A percentile compares a stretch with the other conserved stretches of the same genome.
phyloP scores from a whole-genome alignment of 208 protist genomes.

The Wallacemonas sp. region DNA sequence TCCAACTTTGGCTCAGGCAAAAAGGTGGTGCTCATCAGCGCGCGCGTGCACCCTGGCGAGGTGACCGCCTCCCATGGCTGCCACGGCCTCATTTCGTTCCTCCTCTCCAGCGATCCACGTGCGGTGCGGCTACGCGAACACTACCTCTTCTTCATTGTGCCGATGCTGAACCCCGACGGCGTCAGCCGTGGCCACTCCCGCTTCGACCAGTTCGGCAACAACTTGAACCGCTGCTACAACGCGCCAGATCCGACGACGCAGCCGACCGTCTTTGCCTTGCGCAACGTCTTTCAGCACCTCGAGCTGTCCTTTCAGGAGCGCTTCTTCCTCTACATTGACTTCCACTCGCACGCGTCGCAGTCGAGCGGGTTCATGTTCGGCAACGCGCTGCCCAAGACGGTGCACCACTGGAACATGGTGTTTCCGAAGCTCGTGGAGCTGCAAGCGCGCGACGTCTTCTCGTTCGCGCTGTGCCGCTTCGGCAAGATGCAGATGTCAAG shows the following conservation, averaged over 20 bases:
- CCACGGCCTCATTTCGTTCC: constrained; percentile 90
- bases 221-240: constrained; percentile 95
- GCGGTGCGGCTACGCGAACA: constrained; percentile 76
- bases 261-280: constrained; percentile 84
- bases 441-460: constrained; percentile 71
- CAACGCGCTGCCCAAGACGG: constrained; percentile 71
- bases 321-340: constrained; percentile 92
- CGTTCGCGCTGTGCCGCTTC: constrained; percentile 79
- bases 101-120: constrained; percentile 63
- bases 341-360: constrained; percentile 93
- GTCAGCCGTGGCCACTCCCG: constrained; percentile 93
- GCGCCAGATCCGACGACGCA: constrained; percentile 65
- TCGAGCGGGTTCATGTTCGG: constrained; percentile 92
- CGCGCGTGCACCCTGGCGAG: constrained; percentile 94
- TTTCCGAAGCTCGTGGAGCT: constrained; percentile 79
- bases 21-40: constrained; percentile 86
- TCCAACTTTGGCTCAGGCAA: constrained; percentile 77
- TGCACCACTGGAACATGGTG: constrained; percentile 88
- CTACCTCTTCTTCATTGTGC: constrained; percentile 94
- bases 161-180: constrained; percentile 94
- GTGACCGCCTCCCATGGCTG: constrained; percentile 88
- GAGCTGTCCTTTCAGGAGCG: constrained; percentile 57
- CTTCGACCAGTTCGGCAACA: constrained; percentile 88
- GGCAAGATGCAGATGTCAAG: constrained; percentile 63
- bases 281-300: constrained; percentile 76